These are phyloP conservation scores for Reticulascus tulasneorum DNA, from an alignment of 2,329 filamentous ascomycete genomes.

Conservation along the genomic window DNA sequence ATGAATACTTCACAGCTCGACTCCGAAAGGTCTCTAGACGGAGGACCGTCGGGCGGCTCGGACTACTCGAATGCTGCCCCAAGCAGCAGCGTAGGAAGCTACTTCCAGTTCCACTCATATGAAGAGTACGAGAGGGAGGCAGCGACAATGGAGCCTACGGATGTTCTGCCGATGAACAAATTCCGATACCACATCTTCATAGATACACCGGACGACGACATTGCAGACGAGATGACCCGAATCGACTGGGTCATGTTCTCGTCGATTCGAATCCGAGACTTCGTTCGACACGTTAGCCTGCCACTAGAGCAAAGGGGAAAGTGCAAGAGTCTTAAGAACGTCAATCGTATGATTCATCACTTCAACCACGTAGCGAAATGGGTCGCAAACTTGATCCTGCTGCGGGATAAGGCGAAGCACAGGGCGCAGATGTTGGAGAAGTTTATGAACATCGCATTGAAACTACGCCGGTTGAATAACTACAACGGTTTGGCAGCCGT, in stretches of 20 bases:
- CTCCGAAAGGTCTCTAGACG: constrained; percentile 34
- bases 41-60: constrained; percentile 43
- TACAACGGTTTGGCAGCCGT: constrained; percentile 96
- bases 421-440: constrained; percentile 88
- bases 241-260: constrained; percentile 99
- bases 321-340: constrained; percentile 74
- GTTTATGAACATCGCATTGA: constrained; percentile 86
- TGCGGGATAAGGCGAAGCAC: constrained; percentile 95
- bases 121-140: constrained; percentile 82
- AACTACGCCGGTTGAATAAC: constrained; percentile 88
- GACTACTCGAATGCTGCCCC: constrained; percentile 36
- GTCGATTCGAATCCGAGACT: constrained; percentile 86
- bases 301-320: constrained; percentile 67
- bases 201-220: constrained; percentile 76
- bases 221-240: constrained; percentile 86
- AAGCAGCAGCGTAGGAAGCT: constrained; percentile 34
- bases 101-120: constrained; percentile 59
- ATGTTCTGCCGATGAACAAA: constrained; percentile 71
- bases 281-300: constrained; percentile 86
- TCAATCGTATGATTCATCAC: constrained; percentile 91
- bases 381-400: constrained; percentile 77
- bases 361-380: constrained; percentile 84
- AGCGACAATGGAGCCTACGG: constrained; percentile 64
- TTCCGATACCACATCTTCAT: constrained; percentile 87
- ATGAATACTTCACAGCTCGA: constrained; percentile 47